phyloP scores from a whole-genome alignment of 140 eudicot species.

The Bidens hawaiensis region DNA sequence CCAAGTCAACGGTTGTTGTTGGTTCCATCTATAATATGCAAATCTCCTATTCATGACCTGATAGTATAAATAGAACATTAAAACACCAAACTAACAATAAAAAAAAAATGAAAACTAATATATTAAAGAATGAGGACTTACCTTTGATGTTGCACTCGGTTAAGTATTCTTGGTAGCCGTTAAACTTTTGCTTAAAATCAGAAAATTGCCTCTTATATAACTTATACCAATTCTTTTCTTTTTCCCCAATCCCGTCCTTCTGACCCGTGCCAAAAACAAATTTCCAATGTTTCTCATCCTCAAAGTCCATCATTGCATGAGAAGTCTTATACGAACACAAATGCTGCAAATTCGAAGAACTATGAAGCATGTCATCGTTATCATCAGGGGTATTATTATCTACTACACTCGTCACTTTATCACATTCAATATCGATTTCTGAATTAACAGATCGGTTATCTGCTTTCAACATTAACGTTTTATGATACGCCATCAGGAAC shows the following conservation, averaged over 20 bases:
- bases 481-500: constrained; percentile 33
- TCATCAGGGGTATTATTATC: too few relatives aligned
- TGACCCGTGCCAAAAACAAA: constrained; percentile 29
- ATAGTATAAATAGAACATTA: neutral
- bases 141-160: constrained; percentile 14
- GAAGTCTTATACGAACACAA: constrained; percentile 46
- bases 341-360: constrained; percentile 4
- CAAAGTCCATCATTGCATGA: constrained; percentile 16
- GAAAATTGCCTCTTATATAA: constrained; percentile 39
- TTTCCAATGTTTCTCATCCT: constrained; percentile 29
- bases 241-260: constrained; percentile 21
- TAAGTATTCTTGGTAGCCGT: constrained; percentile 36
- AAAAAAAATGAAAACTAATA: constrained; percentile 31
- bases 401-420: constrained; percentile 36
- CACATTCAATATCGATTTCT: constrained; percentile 36
- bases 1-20: neutral
- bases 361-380: constrained; percentile 30
- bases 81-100: constrained; percentile 1
- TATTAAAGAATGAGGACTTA: neutral
- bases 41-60: neutral
- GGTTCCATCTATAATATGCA: neutral
- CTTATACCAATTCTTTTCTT: constrained; percentile 32
- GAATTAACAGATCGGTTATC: constrained; percentile 31
- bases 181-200: constrained; percentile 41
- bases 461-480: constrained; percentile 27